Evolutionary conservation across 805 yeast genomes (phyloP), one percentile per base, ranked within the genome.

Genomic region (Ogataea pilisensis): DNA sequence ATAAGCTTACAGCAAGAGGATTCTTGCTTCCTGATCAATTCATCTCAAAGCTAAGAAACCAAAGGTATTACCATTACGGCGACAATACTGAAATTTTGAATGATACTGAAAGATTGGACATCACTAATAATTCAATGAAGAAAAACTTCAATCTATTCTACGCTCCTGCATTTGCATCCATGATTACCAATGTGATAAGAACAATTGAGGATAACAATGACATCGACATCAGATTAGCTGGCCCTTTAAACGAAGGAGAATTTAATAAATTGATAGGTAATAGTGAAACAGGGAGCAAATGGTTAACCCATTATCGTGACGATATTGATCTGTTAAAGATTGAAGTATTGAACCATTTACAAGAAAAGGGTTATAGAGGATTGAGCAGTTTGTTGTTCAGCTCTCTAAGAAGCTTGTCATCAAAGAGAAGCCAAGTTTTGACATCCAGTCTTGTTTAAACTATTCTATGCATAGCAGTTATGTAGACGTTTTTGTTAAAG

Each of bases 321-420:
- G 56, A 54, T 13, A 72, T 68, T 50, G 75, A 71, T n/a, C 73
- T 69, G 11, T 43, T 80, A 21, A 69, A 74, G 43, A 48, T 76
- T 3, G 58, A 63, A 20, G 57, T 80, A 0, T 53, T 82, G 45
- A 64, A 65, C 28, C 51, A 62, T 16, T 51, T 81, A 16, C 60
- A 69, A 8, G 42, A 41, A 0, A 24, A 53, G 16, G 80, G 82
- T 2, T 80, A 73, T 41, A 47, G 43, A 8, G 81, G 84, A 0
- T 45, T 80, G 3, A 63, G 72, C 4, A 68, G 68, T 25, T 65
- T 82, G 32, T 51, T 82, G 14, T 76, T 73, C 49, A 68, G 72
- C 16, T 78, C 82, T 27, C 48, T 82, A 46, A 75, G 73, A 49
- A 72, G 80, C 44, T 58, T 80, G 9, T 52, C 69, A 31, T 55